Base-by-base conservation (phyloP, 495 filamentous ascomycete species). In the Hyaloscypha variabilis region DNA sequence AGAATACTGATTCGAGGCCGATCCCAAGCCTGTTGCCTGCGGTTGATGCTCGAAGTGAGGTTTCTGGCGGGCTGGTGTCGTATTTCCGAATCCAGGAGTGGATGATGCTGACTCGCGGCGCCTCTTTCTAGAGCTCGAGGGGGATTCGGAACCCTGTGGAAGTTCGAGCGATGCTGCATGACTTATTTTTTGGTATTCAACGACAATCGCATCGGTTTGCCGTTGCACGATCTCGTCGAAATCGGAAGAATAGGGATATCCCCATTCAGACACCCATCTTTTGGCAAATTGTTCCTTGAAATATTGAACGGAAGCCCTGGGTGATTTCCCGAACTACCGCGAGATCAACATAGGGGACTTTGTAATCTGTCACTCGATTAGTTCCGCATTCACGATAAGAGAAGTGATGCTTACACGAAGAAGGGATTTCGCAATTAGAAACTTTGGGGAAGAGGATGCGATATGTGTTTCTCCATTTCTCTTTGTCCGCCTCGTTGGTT, bases 391-490 rank as follows among this genome's bases (percentile, higher is more conserved):
- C 39, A 46, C 39, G 8, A 46, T 46, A 46, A 46, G 39, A 46
- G 39, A 46, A 46, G 10, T 46, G 39, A 46, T 8, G 39, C 39
- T 46, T 46, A 46, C 39, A 46, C 39, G 39, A 19, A 46, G 39
- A 46, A 46, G 39, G 39, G 39, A 46, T 46, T 46, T 46, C 39
- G 39, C 8, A 46, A 46, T 46, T 19, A 46, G 39, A 46, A 46
- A 46, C 39, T 46, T 46, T 46, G 39, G 39, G 39, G 19, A 46
- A 46, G 39, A 46, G 39, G 39, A 46, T 46, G 39, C 39, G 19
- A 46, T 46, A 46, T 46, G 39, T 46, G 39, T 46, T 46, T 46
- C 39, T 46, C 39, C 39, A 46, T 46, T 46, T 46, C 39, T 46
- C 39, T 19, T 8, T 46, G 39, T 46, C 39, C 39, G 39, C 39